phyloP scores from a whole-genome alignment of 2,329 filamentous ascomycete species.

The Cladosporium colombiae region DNA sequence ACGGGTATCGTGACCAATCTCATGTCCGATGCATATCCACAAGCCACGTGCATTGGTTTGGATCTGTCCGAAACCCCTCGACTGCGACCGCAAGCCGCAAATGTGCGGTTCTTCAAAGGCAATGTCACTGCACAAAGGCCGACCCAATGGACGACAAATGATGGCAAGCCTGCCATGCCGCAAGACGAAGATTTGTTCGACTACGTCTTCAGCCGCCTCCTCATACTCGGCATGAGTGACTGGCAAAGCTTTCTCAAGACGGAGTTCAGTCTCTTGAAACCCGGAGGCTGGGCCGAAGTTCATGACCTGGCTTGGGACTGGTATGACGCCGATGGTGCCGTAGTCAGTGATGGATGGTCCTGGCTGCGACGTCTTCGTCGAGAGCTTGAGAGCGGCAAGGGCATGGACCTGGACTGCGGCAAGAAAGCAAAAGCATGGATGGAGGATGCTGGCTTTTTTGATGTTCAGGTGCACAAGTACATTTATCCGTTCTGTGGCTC shows the following conservation, averaged over 20 bases:
- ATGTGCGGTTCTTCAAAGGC: background rate
- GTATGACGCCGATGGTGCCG: slow-evolving; percentile 22
- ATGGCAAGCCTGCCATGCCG: background rate
- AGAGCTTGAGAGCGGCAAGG: slow-evolving; percentile 8
- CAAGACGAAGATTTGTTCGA: slow-evolving; percentile 22
- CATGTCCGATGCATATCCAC: slow-evolving; percentile 21
- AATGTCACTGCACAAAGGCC: background rate
- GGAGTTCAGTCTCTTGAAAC: slow-evolving; percentile 20
- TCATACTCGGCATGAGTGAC: slow-evolving; percentile 24
- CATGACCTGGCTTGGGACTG: slow-evolving; percentile 25
- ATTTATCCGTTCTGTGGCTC: background rate
- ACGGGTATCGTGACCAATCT: slow-evolving; percentile 31
- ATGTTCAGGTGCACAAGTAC: slow-evolving; percentile 19
- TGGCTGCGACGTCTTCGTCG: background rate
- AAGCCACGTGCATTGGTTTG: slow-evolving; percentile 37
- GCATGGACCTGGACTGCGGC: slow-evolving; percentile 23
- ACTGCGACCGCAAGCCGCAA: background rate
- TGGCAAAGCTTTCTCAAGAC: slow-evolving; percentile 23
- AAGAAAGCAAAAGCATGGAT: slow-evolving; percentile 21
- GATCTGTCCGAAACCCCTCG: slow-evolving; percentile 30
- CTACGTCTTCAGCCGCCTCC: slow-evolving; percentile 24
- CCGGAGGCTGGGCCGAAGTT: slow-evolving; percentile 28
- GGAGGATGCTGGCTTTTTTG: slow-evolving; percentile 25
- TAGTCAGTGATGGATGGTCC: slow-evolving; percentile 24
- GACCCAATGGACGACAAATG: slow-evolving; percentile 3